Base-by-base conservation (phyloP, 139 green algal species). In the Coccomyxa sp. region DNA sequence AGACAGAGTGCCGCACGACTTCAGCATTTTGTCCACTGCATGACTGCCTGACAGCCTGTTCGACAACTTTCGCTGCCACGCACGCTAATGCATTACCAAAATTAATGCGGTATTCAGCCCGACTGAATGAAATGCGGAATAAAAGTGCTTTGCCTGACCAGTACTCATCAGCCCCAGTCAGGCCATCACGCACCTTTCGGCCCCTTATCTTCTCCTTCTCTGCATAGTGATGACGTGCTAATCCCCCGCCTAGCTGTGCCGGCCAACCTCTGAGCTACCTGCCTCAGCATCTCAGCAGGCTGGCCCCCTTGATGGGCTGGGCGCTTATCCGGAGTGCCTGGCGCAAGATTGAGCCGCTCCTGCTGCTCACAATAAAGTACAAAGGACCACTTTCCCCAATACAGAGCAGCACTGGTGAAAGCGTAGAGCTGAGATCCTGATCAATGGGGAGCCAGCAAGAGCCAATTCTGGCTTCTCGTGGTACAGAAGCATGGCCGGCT, bases 241-340 rank as follows among this genome's bases (percentile, higher is more conserved):
- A 79, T 55, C 24, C 35, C 38, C 27, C 75, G 35, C 8, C 27
- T 29, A 55, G 24, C 55, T 27, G 70, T 44, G 16, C 55, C 24
- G 18, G 39, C 69, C 31, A 79, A 22, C 6, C 75, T 22, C 3
- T 54, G 75, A 8, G 75, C 75, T 37, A 69, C 54, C 40, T 79
- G 75, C 55, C 75, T 35, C 55, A 79, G 38, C 75, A 79, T 79
- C 54, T 40, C 68, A 55, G 24, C 29, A 38, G 8, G 41, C 29
- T 39, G 14, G 8, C 69, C 39, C 27, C 50, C 50, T 22, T 22
- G 27, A 22, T 22, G 5, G 18, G 18, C 50, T 22, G 27, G 27
- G 50, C 50, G 22, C 5, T 6, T 6, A 64, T 31, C 18, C 50
- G 27, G 18, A 64, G 50, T 22, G 50, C 18, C 22, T 64, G 50